Base-by-base conservation (phyloP, 2,329 filamentous ascomycete species). In the Alternaria conjuncta region DNA sequence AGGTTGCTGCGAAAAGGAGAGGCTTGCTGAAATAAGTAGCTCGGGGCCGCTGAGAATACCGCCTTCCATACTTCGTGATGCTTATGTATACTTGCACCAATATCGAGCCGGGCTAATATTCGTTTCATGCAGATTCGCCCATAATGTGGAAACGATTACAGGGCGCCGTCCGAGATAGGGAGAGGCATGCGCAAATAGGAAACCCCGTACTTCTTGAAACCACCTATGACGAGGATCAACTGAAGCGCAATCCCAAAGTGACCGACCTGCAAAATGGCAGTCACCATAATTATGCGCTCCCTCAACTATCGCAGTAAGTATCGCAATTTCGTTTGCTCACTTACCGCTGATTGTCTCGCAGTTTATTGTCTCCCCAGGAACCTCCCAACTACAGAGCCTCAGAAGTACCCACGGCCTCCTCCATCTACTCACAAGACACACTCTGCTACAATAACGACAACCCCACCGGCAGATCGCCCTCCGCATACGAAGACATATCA, bases 371-470 rank as follows among this genome's bases (percentile, higher is more conserved):
- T n/a, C 73, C 72, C 13, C 61, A 67, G 23, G 69, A 72, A 50
- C 64, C 68, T 46, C 68, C 66, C 43, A 64, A 71, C 44, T 72
- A 74, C 41, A 71, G 69, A 57, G 64, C 64, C 3, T 76, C 76
- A 9, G 71, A 75, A 61, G 70, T 71, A 9, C 72, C 74, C 8
- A 76, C 77, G 41, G 71, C 74, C 21, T 90, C 89, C 30, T 90
- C 90, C 15, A 69, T 89, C 50, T 90, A 91, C 75, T 88, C 88
- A 49, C 84, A 87, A 75, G 84, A 82, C 47, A 87, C 84, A 64
- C 84, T 53, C 84, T 13, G 68, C 20, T 69, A 75, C 55, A 69
- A 64, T 57, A 67, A 71, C 63, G 63, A 73, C 23, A 66, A 75
- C 25, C 67, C 65, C n/a, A 57, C 68, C 12, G 57, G 66, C 23